Evolutionary conservation across 179 eudicot genomes (phyloP), one percentile per base, ranked within the genome.

Genomic region (Carnegiea gigantea): DNA sequence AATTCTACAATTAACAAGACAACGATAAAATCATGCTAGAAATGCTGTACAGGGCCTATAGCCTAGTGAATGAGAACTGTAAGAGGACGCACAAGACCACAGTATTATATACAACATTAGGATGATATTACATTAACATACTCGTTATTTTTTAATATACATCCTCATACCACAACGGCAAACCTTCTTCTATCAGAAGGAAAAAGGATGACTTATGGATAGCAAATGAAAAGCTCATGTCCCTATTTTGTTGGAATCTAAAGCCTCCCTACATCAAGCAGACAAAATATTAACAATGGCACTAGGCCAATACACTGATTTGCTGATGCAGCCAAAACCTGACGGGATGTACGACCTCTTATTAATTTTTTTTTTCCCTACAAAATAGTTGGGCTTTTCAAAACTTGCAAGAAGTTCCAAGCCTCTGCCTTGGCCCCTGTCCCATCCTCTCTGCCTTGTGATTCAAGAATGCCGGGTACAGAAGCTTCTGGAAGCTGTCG

Each of bases 361-460:
- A 75, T 26, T 51, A 8, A 4, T 10, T 20, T 15, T 4, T 60
- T 12, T 20, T 59, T 9, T 40, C 21, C 53, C 73, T 78, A 67
- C 74, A 44, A 21, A 67, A 67, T 36, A 67, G 36, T n/a, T 28
- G 6, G 60, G 9, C 43, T 46, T 67, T 12, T 89, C 89, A 91
- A 86, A 90, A 91, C 87, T 89, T 87, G 86, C 94, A 91, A n/a
- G 92, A 91, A 86, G 91, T 87, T 48, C 94, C 92, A 38, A 90
- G 89, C 88, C 90, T 87, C 81, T 85, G 92, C 49, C 84, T 82
- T 84, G 81, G 91, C 76, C 81, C 89, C 80, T 86, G 89, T 8
- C 91, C 88, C 10, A 60, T 24, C 17, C 77, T 87, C 68, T 51
- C 82, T 23, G 83, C 75, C 67, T 84, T 88, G 20, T 89, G 92